A percentile compares a stretch with the other conserved stretches of the same genome.
Evolutionary conservation across 495 filamentous ascomycete genomes (phyloP).

Genomic region (Trichoderma gamsii): DNA sequence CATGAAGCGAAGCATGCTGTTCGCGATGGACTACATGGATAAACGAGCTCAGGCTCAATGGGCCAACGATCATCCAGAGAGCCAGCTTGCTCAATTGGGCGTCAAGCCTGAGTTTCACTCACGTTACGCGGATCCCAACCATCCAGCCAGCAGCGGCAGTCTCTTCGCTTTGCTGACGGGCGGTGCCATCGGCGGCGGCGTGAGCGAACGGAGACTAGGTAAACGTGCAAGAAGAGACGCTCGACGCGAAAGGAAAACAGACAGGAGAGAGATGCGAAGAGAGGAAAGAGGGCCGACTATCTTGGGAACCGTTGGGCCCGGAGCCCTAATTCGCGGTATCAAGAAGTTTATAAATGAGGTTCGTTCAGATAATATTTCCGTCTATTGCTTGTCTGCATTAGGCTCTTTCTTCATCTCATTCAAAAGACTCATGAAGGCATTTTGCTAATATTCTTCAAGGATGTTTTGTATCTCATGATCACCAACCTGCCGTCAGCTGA

Average conservation of each 20-base stretch:
- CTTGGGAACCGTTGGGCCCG: constrained; percentile 16
- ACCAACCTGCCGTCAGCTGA: constrained; percentile 46
- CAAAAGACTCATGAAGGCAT: background rate
- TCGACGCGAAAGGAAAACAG: background rate
- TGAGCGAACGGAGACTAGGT: constrained; percentile 6
- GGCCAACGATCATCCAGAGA: constrained; percentile 27
- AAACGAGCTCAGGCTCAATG: constrained; percentile 45
- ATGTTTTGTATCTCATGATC: constrained; percentile 47
- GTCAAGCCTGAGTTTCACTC: constrained; percentile 38
- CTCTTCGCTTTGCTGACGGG: constrained; percentile 39
- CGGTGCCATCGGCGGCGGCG: constrained; percentile 22
- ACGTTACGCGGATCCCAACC: constrained; percentile 49
- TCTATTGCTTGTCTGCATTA: background rate
- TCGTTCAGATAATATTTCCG: background rate
- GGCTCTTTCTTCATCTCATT: background rate
- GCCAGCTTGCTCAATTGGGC: constrained; percentile 29
- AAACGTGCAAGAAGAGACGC: background rate
- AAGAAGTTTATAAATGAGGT: constrained; percentile 16
- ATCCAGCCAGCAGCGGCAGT: constrained; percentile 40
- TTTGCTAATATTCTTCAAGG: constrained; percentile 22
- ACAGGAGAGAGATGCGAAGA: background rate
- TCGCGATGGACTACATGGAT: constrained; percentile 50
- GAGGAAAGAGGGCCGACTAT: constrained; percentile 10
- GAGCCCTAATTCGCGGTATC: constrained; percentile 12
- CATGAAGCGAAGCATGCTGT: constrained; percentile 36